A percentile compares a stretch with the other conserved stretches of the same genome.
phyloP scores from a whole-genome alignment of 2,329 filamentous ascomycete species.

The Neofusicoccum cordaticola region DNA sequence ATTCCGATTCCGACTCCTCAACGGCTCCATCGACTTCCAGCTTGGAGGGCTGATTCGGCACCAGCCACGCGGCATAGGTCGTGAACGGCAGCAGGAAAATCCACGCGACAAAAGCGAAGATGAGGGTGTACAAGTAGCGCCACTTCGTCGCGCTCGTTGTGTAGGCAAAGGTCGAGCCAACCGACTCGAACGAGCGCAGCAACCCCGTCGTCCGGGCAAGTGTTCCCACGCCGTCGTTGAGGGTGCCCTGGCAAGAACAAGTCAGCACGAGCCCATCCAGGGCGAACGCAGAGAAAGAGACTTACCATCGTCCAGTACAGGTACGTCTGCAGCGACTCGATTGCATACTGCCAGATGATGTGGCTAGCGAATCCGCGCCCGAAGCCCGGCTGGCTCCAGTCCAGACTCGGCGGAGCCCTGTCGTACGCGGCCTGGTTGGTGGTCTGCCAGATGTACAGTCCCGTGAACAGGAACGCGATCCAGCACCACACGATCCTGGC shows the following conservation, averaged over 20 bases:
- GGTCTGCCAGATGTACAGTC: background rate
- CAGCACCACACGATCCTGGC: background rate
- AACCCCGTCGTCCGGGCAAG: conserved; percentile 49
- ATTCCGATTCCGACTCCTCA: background rate
- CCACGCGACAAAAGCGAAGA: background rate
- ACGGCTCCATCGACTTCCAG: background rate
- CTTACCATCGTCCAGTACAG: conserved; percentile 5
- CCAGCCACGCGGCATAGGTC: background rate
- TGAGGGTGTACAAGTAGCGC: background rate
- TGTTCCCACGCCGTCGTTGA: conserved; percentile 52
- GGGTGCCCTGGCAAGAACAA: conserved; percentile 35
- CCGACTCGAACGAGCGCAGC: conserved; percentile 49
- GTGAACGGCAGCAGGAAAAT: background rate
- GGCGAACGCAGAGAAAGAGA: too few species aligned
- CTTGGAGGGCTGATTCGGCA: background rate
- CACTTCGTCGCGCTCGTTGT: background rate
- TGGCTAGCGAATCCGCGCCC: background rate
- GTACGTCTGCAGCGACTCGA: conserved; percentile 6
- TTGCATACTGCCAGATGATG: background rate
- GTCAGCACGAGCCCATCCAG: too few species aligned
- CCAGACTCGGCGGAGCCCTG: conserved; percentile 33
- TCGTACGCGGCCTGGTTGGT: background rate
- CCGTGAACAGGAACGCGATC: background rate
- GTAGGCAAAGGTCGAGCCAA: conserved; percentile 48
- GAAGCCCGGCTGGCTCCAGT: conserved; percentile 47